Conservation (phyloP, 2,329 filamentous ascomycete genomes). For the Fusarium goolgardi region DNA sequence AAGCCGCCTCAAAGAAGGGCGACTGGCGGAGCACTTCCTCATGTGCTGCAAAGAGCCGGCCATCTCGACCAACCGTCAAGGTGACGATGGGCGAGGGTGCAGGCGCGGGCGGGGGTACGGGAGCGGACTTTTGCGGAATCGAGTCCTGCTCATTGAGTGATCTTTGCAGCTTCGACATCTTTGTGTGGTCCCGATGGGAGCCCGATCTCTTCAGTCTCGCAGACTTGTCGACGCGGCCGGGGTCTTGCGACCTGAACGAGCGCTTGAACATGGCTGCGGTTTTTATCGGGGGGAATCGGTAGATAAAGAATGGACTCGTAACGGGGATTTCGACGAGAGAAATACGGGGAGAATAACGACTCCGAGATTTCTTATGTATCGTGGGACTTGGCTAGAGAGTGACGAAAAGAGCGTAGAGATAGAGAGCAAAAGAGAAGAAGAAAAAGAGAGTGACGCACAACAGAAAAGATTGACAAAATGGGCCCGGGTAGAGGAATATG, state of each 20-base stretch:
- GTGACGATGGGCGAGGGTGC: slow-evolving; percentile 81
- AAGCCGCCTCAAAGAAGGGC: slow-evolving; percentile 81
- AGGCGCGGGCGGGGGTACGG: slow-evolving; percentile 37
- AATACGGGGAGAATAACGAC: slow-evolving; percentile 21
- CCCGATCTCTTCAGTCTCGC: slow-evolving; percentile 77
- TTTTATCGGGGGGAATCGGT: slow-evolving; percentile 29
- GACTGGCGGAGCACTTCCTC: slow-evolving; percentile 90
- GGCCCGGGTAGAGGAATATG: slow-evolving; percentile 66
- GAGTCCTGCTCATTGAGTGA: slow-evolving; percentile 72
- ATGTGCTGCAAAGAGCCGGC: slow-evolving; percentile 92
- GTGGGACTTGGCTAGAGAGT: slow-evolving; percentile 57
- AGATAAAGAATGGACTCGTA: slow-evolving; percentile 48
- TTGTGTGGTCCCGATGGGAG: slow-evolving; percentile 76
- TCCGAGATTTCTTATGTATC: slow-evolving; percentile 41
- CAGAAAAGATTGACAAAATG: slow-evolving; percentile 59
- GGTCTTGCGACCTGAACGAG: slow-evolving; percentile 83
- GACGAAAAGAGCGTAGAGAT: slow-evolving; percentile 64
- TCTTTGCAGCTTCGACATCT: slow-evolving; percentile 86
- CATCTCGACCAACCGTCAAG: slow-evolving; percentile 83
- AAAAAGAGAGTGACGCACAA: slow-evolving; percentile 54
- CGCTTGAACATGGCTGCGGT: slow-evolving; percentile 85
- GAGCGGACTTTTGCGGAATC: slow-evolving; percentile 44
- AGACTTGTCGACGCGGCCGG: slow-evolving; percentile 83
- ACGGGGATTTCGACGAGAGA: slow-evolving; percentile 35
- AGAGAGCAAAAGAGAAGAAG: slow-evolving; percentile 45